Base-by-base conservation (phyloP, 2,329 filamentous ascomycete genomes). In the Colletotrichum endophyticum region DNA sequence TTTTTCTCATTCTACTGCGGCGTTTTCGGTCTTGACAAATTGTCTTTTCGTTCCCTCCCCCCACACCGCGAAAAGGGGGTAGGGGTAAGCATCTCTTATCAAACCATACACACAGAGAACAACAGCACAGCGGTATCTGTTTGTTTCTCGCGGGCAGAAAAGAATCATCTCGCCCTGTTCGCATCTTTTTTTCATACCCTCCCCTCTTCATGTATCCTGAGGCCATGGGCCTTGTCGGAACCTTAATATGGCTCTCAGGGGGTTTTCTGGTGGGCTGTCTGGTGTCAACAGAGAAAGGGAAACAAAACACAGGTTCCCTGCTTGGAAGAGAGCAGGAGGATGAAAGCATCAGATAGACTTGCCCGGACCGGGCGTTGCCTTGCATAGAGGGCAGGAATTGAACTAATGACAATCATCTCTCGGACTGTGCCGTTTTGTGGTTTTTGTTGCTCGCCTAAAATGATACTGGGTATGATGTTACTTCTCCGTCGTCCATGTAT, bases 391-490 rank as follows among this genome's bases (percentile, higher is more conserved):
- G 63, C 57, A 64, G 44, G 22, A n/a, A 59, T 49, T 12, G 28
- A 59, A 32, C 8, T 34, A 66, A 63, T 34, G 22, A 32, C 13
- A 28, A 30, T 25, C 34, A 34, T 36, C 30, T 73, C 44, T 75
- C 53, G n/a, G 36, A 22, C 22, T 61, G 8, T 44, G 22, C 30
- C 12, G 13, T 16, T 49, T 61, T 30, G 25, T 56, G 30, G 16
- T 56, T 63, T 27, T 30, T 36, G 25, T 15, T 62, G 67, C 30
- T 49, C 56, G 62, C 32, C 62, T 39, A 64, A 64, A 34, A 49
- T 61, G 25, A 73, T 63, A 73, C 59, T 61, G 73, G 73, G 73
- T 76, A 76, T 76, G 73, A 49, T 63, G 59, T 53, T 67, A 56
- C 49, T 66, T 68, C 32, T n/a, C 32, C 64, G 9, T 28, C 44